Base-by-base conservation (phyloP, 768 basidiomycete species). In the Collybia mongolica region DNA sequence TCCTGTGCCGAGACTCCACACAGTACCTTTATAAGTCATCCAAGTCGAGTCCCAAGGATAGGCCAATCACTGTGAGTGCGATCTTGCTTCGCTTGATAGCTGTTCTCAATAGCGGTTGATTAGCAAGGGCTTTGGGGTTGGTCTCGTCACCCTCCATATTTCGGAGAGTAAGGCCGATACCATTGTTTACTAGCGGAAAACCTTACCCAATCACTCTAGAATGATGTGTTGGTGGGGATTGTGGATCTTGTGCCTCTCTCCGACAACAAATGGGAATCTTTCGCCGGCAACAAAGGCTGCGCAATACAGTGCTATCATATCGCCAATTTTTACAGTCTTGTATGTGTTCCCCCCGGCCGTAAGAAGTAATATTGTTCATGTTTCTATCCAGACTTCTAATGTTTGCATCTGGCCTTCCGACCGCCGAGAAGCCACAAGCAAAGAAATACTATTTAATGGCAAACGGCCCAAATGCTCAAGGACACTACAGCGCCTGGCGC, bases 391-490 rank as follows among this genome's bases (percentile, higher is more conserved):
- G 82, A 23, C 58, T 84, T 2, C 71, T 85, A 15, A 74, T 89
- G 69, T 87, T 86, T 66, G 81, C 71, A 5, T 84, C 83, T 9
- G 87, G 86, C 7, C 59, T 89, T n/a, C 86, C 85, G 0, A 81
- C 82, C 0, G 83, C 83, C 4, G 84, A 86, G 63, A 85, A 84
- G 62, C 83, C 83, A 2, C 75, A 78, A 36, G 84, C 83, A 0
- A 77, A 79, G 59, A 73, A 72, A 53, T 85, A 76, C 60, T 86
- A 76, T 65, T 66, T 82, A 26, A 68, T 82, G 61, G 70, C 77
- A 9, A 62, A 81, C 54, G 75, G 72, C 4, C 66, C 71, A 17
- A 49, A 67, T 7, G 64, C 69, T 8, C 38, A 57, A 11, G 64
- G 63, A 26, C 48, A 69, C 46, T 44, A 59, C 4, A 58, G 63